Evolutionary conservation across 345 rosid genomes (phyloP).

Genomic region (Citrus sinensis): DVS_A1.0 CM039163.1:8476001-8476500

Average conservation of each 20-base stretch:
- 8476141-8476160: no score
- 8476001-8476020: no score
- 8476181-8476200: neutral
- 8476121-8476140: no score
- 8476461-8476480: conserved; percentile 41
- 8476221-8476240: neutral
- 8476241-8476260: neutral
- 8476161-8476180: no score
- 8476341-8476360: neutral
- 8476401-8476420: conserved; percentile 90
- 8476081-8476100: no score
- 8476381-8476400: conserved; percentile 68
- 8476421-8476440: conserved; percentile 75
- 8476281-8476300: neutral
- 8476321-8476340: neutral
- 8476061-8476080: no score
- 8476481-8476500: neutral
- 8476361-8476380: neutral
- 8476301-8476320: neutral
- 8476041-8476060: no score
- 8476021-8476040: no score
- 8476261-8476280: neutral
- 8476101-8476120: no score
- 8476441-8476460: conserved; percentile 48
- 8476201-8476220: neutral